Percentiles rank a stretch among this genome's conserved stretches.
These are phyloP conservation scores for Metschnikowia peoriensis DNA, from an alignment of 805 yeast species.

Conservation along the genomic window DNA sequence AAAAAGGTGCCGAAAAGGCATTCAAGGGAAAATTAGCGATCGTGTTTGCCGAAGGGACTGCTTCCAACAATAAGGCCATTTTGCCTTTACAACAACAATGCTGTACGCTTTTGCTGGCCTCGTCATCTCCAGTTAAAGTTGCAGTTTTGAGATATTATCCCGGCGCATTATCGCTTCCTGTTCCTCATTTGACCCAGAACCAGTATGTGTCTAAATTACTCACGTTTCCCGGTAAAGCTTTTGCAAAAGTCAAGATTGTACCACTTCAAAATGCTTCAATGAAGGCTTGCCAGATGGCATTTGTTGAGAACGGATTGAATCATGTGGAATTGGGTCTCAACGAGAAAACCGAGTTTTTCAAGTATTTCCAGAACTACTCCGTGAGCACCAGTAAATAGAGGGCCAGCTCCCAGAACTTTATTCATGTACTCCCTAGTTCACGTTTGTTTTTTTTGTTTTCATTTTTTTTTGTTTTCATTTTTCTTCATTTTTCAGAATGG, in stretches of 20 bases:
- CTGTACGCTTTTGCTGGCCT: constrained; percentile 2
- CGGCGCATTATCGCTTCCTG: constrained; percentile 32
- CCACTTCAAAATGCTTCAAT: constrained; percentile 20
- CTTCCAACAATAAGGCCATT: constrained; percentile 78
- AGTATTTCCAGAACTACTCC: constrained; percentile 13
- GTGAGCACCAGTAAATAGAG: constrained; percentile 3
- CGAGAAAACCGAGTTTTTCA: constrained; percentile 31
- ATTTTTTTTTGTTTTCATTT: background rate
- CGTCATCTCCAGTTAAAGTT: constrained; percentile 28
- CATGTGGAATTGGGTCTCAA: constrained; percentile 29
- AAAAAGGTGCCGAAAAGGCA: constrained; percentile 19
- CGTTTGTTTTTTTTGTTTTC: too few relatives aligned
- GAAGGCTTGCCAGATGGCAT: constrained; percentile 24
- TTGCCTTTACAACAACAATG: constrained; percentile 49
- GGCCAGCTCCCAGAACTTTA: background rate
- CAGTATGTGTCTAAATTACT: constrained; percentile 25
- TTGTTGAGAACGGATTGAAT: constrained; percentile 33
- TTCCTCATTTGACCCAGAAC: constrained; percentile 26
- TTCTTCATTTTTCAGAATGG: background rate
- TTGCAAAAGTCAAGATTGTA: constrained; percentile 29
- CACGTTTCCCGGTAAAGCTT: constrained; percentile 22
- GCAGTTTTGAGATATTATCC: constrained; percentile 42
- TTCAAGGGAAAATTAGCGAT: constrained; percentile 47
- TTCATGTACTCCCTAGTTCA: background rate
- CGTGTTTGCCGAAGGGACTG: constrained; percentile 76